Conservation (phyloP, 768 basidiomycete species). For the Mrakia gelida region DNA sequence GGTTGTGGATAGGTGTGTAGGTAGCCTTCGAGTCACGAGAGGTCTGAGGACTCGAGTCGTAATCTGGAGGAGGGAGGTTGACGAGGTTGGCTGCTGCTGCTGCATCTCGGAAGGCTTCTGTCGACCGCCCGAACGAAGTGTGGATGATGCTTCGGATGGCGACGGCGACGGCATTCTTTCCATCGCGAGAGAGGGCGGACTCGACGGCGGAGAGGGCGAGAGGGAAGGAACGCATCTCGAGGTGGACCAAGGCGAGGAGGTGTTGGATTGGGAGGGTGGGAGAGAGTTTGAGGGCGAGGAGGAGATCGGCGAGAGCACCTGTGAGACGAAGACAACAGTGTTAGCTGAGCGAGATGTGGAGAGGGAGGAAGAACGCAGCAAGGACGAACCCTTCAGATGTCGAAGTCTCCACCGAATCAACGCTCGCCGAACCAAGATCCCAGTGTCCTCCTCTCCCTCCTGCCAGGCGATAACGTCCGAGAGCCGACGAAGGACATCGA, state of each 20-base stretch:
- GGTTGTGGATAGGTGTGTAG: slow-evolving; percentile 10
- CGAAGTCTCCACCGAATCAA: slow-evolving; percentile 28
- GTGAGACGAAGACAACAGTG: neutral
- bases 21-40: slow-evolving; percentile 11
- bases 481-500: slow-evolving; percentile 22
- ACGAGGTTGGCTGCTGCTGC: slow-evolving; percentile 17
- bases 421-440: slow-evolving; percentile 28
- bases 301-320: slow-evolving; percentile 16
- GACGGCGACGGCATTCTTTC: slow-evolving; percentile 10
- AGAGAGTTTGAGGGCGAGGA: slow-evolving; percentile 16
- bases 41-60: neutral
- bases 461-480: slow-evolving; percentile 24
- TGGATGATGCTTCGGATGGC: slow-evolving; percentile 25
- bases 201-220: slow-evolving; percentile 7
- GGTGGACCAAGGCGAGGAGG: slow-evolving; percentile 25
- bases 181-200: slow-evolving; percentile 17
- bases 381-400: slow-evolving; percentile 10
- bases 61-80: neutral
- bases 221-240: slow-evolving; percentile 16
- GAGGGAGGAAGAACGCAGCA: neutral
- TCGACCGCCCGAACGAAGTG: slow-evolving; percentile 16
- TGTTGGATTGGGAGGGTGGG: slow-evolving; percentile 28
- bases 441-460: slow-evolving; percentile 31
- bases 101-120: slow-evolving; percentile 16
- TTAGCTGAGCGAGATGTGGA: neutral